Evolutionary conservation across 1,139 yeast species (phyloP), one percentile per base, ranked within the genome.

Genomic region (Hyphopichia wangnamkhiaoensis): DNA sequence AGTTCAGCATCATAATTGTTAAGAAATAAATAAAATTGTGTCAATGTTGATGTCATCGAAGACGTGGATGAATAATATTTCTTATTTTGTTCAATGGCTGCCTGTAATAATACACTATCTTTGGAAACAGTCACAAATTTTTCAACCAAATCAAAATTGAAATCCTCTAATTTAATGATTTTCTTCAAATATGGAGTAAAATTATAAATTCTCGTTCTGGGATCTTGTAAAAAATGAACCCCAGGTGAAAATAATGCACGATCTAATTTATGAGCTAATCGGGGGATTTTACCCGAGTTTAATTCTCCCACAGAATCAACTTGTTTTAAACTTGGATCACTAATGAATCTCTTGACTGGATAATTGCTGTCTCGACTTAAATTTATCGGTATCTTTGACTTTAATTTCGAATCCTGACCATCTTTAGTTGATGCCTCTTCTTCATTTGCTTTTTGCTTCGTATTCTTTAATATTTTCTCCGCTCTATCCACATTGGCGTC

Each of bases 1-100:
- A 18, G 21, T 2, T 35, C 36, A 2, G 54, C 50, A 17, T 54
- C 42, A 47, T 67, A 71, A 51, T 78, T 71, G 52, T 84, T 82
- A 21, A 95, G 79, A 10, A 93, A 54, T 16, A 83, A 72, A 60
- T 93, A 96, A 46, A 91, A 69, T 41, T 90, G 95, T 10, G 82
- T 71, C 37, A 93, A 69, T 1, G 84, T 65, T 0, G 83, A 73
- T 0, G 98, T 90, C 85, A 93, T 76, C 2, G 96, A 85, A 17
- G 95, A 86, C 0, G 98, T 90, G 0, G 97, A 89, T 1, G 95
- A 86, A 45, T 79, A 79, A 56, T 74, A 91, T 41, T 68, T 71
- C 41, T 55, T 56, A 18, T 53, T 45, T 19, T 69, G 63, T 14
- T 62, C 54, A 18, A 63, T 50, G 0, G 95, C 82, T 13, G 84